Conservation (phyloP, 805 yeast genomes). For the Monosporozyma solicola region DNA sequence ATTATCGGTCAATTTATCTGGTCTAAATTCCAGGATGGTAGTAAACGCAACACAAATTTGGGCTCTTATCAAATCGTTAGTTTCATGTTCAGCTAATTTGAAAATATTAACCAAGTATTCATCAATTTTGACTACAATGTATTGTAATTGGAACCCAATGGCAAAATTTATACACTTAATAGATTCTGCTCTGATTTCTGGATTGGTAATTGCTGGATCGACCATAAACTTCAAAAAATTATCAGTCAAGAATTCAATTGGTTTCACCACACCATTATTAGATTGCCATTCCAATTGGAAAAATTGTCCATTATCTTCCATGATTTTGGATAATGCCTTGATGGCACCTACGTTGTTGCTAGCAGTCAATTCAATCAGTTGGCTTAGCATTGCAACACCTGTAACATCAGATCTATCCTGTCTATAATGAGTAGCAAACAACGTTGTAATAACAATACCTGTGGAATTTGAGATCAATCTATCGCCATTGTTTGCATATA, state of each 20-base stretch:
- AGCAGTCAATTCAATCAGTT: constrained; percentile 51
- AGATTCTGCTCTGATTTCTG: constrained; percentile 50
- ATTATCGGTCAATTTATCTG: constrained; percentile 74
- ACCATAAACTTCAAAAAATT: constrained; percentile 49
- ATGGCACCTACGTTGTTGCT: constrained; percentile 39
- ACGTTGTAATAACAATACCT: constrained; percentile 80
- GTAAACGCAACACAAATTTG: constrained; percentile 74
- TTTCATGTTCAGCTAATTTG: constrained; percentile 50
- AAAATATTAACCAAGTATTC: constrained; percentile 57
- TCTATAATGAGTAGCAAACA: constrained; percentile 46
- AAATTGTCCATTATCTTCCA: constrained; percentile 72
- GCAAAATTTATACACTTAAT: constrained; percentile 71
- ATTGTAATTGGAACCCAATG: constrained; percentile 58
- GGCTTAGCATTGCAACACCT: constrained; percentile 60
- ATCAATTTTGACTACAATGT: constrained; percentile 57
- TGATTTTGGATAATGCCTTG: constrained; percentile 73
- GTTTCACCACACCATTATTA: constrained; percentile 32
- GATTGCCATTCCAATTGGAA: constrained; percentile 57
- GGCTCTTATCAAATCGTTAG: constrained; percentile 50
- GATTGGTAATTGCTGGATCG: constrained; percentile 19
- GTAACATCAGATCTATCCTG: constrained; percentile 33
- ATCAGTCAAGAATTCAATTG: constrained; percentile 59
- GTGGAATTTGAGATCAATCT: constrained; percentile 70
- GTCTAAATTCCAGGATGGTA: constrained; percentile 60
- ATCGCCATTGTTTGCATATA: constrained; percentile 16